Conservation (phyloP, 331 rosid species). For the Prunus yedoensis region DNA sequence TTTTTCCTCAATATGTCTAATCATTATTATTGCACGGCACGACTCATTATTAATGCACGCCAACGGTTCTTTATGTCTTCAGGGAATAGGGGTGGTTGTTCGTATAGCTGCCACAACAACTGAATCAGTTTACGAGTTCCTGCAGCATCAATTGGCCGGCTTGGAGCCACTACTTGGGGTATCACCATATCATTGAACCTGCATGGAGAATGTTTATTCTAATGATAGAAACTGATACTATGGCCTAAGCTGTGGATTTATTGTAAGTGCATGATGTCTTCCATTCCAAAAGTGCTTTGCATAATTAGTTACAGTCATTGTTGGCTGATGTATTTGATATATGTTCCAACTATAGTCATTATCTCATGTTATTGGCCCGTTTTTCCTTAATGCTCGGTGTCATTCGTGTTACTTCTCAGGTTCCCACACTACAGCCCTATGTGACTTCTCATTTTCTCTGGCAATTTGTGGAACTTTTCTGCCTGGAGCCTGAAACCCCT, state of each 20-base stretch:
- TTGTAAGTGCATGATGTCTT: neutral
- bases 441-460: too few species aligned
- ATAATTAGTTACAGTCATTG: neutral
- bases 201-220: neutral
- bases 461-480: neutral
- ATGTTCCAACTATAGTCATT: neutral
- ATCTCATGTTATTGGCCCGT: neutral
- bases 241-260: neutral
- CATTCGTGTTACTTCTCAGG: neutral
- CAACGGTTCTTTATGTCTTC: conserved; percentile 21
- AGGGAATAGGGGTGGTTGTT: conserved; percentile 72
- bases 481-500: neutral
- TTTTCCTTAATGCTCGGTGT: neutral
- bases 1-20: neutral
- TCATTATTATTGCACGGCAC: neutral
- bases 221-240: too few species aligned
- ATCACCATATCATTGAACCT: conserved; percentile 58
- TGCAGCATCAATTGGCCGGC: conserved; percentile 63
- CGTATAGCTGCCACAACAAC: conserved; percentile 86
- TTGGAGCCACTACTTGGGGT: conserved; percentile 78
- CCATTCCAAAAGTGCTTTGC: neutral
- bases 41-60: neutral
- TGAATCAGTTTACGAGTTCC: conserved; percentile 75
- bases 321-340: neutral
- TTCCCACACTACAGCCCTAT: neutral